phyloP scores from a whole-genome alignment of 371 early-diverging fungal genomes.

The Blastocladiella emersonii region DNA sequence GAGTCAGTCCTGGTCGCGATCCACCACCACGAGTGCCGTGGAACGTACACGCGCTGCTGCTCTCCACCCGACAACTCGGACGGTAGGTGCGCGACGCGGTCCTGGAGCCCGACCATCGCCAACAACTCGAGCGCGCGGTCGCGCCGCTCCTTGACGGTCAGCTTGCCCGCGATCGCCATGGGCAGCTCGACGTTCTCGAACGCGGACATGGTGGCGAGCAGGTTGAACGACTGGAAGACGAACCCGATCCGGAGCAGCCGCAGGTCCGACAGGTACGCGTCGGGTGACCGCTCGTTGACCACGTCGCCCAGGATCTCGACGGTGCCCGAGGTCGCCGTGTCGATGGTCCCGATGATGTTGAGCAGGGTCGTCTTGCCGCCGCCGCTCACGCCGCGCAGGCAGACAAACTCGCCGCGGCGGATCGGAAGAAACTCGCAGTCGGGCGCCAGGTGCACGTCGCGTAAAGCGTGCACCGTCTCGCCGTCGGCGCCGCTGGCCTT shows the following conservation, averaged over 20 bases:
- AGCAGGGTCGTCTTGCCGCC: conserved; percentile 13
- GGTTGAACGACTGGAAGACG: conserved; percentile 20
- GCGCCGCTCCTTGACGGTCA: conserved; percentile 6
- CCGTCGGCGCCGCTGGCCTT: conserved; percentile 11
- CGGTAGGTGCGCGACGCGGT: conserved; percentile 18
- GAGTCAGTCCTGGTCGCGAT: no score
- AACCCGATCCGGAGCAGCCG: conserved; percentile 19
- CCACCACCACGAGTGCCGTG: no score
- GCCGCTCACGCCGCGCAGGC: conserved; percentile 16
- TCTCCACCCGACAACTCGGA: conserved; percentile 22
- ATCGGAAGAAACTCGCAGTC: conserved; percentile 17
- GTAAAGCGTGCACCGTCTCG: conserved; percentile 13
- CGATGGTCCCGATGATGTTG: conserved; percentile 15
- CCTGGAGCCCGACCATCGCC: conserved; percentile 15
- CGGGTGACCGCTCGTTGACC: conserved; percentile 8
- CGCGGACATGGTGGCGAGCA: conserved; percentile 18
- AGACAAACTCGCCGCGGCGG: conserved; percentile 18
- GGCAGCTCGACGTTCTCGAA: conserved; percentile 22
- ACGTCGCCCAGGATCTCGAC: conserved; percentile 16
- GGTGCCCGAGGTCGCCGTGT: conserved; percentile 10
- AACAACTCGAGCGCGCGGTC: conserved; percentile 12
- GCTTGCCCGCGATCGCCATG: conserved; percentile 17
- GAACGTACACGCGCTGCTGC: conserved; percentile 21
- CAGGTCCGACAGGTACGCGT: conserved; percentile 14
- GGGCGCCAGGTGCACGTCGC: conserved; percentile 14